Percentiles rank a stretch among this genome's conserved stretches.
Conservation (phyloP, 768 basidiomycete genomes). For the Russula emetica region DNA sequence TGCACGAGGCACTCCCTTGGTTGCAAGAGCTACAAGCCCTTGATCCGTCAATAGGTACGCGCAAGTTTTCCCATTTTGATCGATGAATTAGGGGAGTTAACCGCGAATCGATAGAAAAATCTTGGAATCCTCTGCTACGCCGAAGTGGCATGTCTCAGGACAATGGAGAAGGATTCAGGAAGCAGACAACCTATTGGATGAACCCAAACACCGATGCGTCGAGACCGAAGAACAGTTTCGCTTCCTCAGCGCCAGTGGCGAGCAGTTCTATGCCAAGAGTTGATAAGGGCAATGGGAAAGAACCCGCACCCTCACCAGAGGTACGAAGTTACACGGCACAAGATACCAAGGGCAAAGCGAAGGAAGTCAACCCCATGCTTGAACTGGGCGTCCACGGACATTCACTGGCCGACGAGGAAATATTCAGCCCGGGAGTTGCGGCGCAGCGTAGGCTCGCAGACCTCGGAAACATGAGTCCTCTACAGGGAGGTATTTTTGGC, state of each 20-base stretch:
- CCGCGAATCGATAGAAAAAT: background rate
- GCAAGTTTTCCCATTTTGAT: background rate
- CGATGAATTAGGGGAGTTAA: background rate
- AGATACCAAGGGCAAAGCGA: slow-evolving; percentile 10
- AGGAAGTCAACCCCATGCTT: background rate
- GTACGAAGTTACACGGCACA: background rate
- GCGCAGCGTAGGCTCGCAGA: slow-evolving; percentile 9
- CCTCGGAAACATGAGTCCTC: background rate
- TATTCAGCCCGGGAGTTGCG: slow-evolving; percentile 10
- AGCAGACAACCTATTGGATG: slow-evolving; percentile 17
- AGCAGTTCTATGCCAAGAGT: background rate
- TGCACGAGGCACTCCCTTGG: background rate
- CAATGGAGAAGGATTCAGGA: background rate
- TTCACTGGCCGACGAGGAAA: slow-evolving; percentile 4
- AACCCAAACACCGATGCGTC: background rate
- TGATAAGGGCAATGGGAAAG: slow-evolving; percentile 7
- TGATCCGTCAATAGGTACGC: background rate
- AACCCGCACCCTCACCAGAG: background rate
- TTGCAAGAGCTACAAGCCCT: slow-evolving; percentile 7
- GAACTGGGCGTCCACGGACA: background rate
- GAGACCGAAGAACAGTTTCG: background rate
- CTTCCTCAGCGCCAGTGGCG: background rate
- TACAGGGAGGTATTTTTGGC: background rate
- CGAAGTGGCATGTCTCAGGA: slow-evolving; percentile 1
- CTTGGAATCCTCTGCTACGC: background rate